Evolutionary conservation across 805 yeast genomes (phyloP), one percentile per base, ranked within the genome.

Genomic region (Sungouiozyma ichnusensis): DNA sequence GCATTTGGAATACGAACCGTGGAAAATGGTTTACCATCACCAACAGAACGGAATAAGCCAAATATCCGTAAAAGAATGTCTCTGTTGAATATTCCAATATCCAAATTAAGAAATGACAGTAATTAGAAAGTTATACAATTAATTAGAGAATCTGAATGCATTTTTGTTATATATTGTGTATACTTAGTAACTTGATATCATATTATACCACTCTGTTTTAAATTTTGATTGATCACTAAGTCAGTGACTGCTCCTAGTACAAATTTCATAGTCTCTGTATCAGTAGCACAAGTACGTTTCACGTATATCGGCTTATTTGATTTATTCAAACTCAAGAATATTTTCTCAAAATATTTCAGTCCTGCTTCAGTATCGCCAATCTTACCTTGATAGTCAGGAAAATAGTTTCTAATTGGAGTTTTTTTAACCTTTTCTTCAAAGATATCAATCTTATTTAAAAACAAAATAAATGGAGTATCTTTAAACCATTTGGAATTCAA

Each of bases 231-330:
- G 24, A 90, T 75, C 37, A 92, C 76, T 76, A 86, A 72, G 64
- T 92, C 97, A 1, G 97, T 86, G 7, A 87, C 95, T 0, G 97
- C 96, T 3, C 84, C 76, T 43, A 92, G 69, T 15, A 92, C 96
- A 55, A 88, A 90, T 55, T 76, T 74, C 95, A 92, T 92, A 20
- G 87, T 76, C 42, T 76, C 70, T 0, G 94, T 76, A 60, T 92
- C 97, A 0, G 98, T 92, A 0, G 98, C 98, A 65, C 97, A 87
- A 1, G 98, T 92, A 49, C 87, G 68, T 64, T 87, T 96, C 17
- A 85, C 82, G 58, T 92, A 92, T 27, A 92, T 74, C n/a, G 87
- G 90, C 37, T 76, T 72, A 27, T 77, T 73, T 3, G 72, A 60
- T 46, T 75, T 67, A 58, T 87, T 85, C 45, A 84, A 60, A 41